Evolutionary conservation across 2,329 filamentous ascomycete genomes (phyloP).

Genomic region (Zalaria sp.): DNA sequence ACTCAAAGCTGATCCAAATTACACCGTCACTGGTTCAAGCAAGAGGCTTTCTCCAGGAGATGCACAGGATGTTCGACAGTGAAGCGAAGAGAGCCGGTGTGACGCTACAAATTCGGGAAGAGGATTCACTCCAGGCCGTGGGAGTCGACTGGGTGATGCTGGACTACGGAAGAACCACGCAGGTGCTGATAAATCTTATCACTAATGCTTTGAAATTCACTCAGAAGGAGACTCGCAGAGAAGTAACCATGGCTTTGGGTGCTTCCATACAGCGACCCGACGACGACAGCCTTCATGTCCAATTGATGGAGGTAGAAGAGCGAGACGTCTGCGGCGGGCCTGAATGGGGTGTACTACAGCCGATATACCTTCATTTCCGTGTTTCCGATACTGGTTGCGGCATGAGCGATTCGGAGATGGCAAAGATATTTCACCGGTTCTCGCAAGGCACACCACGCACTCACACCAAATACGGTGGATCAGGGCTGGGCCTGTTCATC

Average conservation of each 20-base stretch:
- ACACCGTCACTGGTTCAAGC: constrained; percentile 10
- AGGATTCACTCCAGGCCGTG: constrained; percentile 1
- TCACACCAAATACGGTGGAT: constrained; percentile 56
- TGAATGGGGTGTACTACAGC: constrained; percentile 1
- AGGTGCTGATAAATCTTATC: constrained; percentile 15
- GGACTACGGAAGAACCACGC: constrained; percentile 11
- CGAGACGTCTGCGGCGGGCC: constrained; percentile 1
- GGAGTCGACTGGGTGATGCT: constrained; percentile 12
- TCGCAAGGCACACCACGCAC: constrained; percentile 53
- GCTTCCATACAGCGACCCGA: constrained; percentile 7
- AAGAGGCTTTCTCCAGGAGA: constrained; percentile 11
- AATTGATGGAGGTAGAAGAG: constrained; percentile 6
- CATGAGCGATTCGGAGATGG: constrained; percentile 21
- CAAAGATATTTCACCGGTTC: constrained; percentile 52
- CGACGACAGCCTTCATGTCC: constrained; percentile 8
- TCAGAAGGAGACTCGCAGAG: constrained; percentile 7
- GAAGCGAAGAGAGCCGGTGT: constrained; percentile 16
- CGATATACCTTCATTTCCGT: constrained; percentile 9
- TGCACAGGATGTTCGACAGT: constrained; percentile 19
- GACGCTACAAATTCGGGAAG: constrained; percentile 6
- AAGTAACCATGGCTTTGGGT: constrained; percentile 8
- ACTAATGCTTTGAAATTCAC: constrained; percentile 16
- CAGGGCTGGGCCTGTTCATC: constrained; percentile 57
- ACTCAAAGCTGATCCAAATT: constrained; percentile 25
- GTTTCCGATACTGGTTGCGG: constrained; percentile 20